phyloP scores from a whole-genome alignment of 352 stramenopile species.

The Pythium brassicae region DNA sequence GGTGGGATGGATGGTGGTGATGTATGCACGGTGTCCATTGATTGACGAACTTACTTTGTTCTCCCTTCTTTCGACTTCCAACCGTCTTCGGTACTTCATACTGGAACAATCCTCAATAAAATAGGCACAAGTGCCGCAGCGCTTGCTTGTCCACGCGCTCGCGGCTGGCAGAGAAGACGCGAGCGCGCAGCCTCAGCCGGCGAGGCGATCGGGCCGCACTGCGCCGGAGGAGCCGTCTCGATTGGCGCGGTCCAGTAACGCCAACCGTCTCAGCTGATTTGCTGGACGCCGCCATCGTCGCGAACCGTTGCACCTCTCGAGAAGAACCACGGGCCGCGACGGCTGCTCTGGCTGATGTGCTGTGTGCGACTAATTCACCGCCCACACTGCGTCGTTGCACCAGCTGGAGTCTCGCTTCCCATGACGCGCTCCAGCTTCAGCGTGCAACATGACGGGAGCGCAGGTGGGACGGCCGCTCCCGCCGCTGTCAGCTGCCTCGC shows the following conservation, averaged over 20 bases:
- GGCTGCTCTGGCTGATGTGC: too few relatives aligned
- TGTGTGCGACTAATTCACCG: too few relatives aligned
- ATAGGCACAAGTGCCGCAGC: slow-evolving; percentile 2
- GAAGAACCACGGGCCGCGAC: too few relatives aligned
- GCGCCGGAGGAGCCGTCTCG: background rate
- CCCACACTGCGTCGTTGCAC: too few relatives aligned
- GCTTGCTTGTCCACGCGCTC: background rate
- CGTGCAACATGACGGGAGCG: background rate
- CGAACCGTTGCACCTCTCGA: too few relatives aligned
- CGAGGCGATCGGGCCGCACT: background rate
- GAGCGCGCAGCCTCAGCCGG: too few relatives aligned
- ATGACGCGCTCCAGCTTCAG: background rate
- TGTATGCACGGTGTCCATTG: slow-evolving; percentile 7
- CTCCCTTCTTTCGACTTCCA: slow-evolving; percentile 1
- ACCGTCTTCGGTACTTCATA: slow-evolving; percentile 9
- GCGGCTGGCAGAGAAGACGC: background rate
- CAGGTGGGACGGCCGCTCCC: background rate
- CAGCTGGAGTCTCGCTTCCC: background rate
- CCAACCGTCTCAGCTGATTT: too few relatives aligned
- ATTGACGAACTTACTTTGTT: slow-evolving; percentile 5
- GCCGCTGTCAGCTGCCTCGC: too few relatives aligned
- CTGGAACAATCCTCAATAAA: slow-evolving; percentile 12
- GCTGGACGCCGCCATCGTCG: too few relatives aligned
- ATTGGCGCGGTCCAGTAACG: too few relatives aligned
- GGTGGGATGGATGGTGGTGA: background rate